Evolutionary conservation across 768 basidiomycete species (phyloP).

Genomic region (Ramaria sp.): DNA sequence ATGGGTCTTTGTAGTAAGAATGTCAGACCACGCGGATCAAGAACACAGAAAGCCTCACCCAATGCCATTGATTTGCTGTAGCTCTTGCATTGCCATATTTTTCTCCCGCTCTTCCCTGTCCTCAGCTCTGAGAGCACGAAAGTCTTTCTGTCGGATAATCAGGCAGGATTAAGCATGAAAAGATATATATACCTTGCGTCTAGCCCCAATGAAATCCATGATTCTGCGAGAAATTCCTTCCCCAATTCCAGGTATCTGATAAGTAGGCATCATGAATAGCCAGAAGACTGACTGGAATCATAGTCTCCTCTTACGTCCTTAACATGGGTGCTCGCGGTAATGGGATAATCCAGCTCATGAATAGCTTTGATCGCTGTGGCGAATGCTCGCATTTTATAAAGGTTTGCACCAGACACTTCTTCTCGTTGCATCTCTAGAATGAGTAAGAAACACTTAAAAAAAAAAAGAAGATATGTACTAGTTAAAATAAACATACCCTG

Average conservation of each 20-base stretch:
- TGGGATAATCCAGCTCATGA: conserved; percentile 4
- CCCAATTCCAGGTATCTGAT: neutral
- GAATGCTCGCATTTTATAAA: neutral
- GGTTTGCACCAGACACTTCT: neutral
- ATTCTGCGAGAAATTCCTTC: neutral
- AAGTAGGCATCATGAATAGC: neutral
- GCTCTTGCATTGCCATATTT: neutral
- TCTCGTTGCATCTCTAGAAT: neutral
- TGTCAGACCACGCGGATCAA: neutral
- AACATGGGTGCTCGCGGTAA: neutral
- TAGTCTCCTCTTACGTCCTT: neutral
- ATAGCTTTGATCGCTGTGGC: neutral
- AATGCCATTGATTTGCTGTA: conserved; percentile 5
- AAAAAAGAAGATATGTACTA: too few relatives aligned
- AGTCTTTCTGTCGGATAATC: neutral
- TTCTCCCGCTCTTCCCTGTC: neutral
- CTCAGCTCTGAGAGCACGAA: neutral
- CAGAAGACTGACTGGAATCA: neutral
- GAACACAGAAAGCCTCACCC: neutral
- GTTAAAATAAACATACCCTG: neutral
- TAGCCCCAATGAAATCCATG: neutral
- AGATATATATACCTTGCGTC: neutral
- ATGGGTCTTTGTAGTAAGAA: neutral
- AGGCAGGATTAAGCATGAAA: neutral
- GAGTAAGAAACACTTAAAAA: too few relatives aligned